Evolutionary conservation across 192 early-diverging fungal species (phyloP).

Genomic region (Coemansia sp.): DNA sequence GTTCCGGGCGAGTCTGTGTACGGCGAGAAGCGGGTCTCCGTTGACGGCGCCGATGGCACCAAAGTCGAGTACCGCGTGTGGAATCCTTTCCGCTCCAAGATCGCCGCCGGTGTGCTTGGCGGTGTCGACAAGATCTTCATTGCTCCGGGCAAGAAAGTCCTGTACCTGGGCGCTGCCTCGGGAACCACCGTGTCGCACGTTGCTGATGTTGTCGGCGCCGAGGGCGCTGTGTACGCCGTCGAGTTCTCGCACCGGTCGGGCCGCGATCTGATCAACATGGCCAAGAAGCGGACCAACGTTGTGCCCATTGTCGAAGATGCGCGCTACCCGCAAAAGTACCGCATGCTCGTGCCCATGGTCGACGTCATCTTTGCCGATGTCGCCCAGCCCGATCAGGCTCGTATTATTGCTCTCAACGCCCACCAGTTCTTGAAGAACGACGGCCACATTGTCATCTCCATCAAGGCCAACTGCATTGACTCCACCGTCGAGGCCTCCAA

Average conservation of each 20-base stretch:
- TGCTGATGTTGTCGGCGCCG: constrained; percentile 94
- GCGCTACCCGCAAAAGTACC: constrained; percentile 99
- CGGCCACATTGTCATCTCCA: constrained; percentile 97
- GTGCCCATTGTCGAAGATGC: constrained; percentile 99
- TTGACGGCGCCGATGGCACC: constrained; percentile 91
- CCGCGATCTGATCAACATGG: constrained; percentile 99
- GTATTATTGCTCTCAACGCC: constrained; percentile 96
- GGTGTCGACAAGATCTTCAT: constrained; percentile 96
- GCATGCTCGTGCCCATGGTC: constrained; percentile 98
- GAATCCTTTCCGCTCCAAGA: constrained; percentile 99
- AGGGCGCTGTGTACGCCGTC: constrained; percentile 97
- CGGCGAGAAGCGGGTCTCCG: constrained; percentile 96
- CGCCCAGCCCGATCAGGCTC: constrained; percentile 99
- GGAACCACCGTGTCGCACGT: constrained; percentile 97
- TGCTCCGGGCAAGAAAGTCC: constrained; percentile 91
- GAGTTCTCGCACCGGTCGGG: constrained; percentile 99
- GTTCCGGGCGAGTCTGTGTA: constrained; percentile 97
- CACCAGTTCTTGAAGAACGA: constrained; percentile 98
- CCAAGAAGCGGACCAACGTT: constrained; percentile 99
- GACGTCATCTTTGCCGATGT: constrained; percentile 99
- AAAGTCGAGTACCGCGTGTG: constrained; percentile 99
- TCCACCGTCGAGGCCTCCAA: constrained; percentile 95
- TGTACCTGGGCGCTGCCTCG: constrained; percentile 95
- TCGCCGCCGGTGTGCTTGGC: constrained; percentile 95
- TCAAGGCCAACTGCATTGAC: constrained; percentile 99